A percentile compares a stretch with the other conserved stretches of the same genome.
Evolutionary conservation across 805 yeast species (phyloP).

Genomic region (Priceomyces fermenticarens): DNA sequence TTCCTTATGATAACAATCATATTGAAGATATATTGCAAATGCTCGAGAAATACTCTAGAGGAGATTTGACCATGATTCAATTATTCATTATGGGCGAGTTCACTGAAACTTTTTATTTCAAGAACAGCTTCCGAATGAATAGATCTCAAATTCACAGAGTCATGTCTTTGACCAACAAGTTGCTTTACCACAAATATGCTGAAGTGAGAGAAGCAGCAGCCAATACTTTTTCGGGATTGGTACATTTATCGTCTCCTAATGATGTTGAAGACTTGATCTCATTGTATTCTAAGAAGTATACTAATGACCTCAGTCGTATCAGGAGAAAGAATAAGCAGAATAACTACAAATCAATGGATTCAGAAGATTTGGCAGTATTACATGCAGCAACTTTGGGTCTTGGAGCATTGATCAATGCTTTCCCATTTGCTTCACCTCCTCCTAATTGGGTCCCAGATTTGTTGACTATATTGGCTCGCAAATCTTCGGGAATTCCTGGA

Average conservation of each 20-base stretch:
- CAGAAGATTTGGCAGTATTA: constrained; percentile 44
- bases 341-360: constrained; percentile 32
- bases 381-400: constrained; percentile 89
- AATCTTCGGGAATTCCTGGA: constrained; percentile 72
- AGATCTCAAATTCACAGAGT: constrained; percentile 46
- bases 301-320: constrained; percentile 36
- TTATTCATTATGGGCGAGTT: constrained; percentile 63
- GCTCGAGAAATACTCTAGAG: constrained; percentile 34
- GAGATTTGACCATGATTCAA: constrained; percentile 44
- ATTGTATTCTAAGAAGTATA: constrained; percentile 30
- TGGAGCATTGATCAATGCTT: constrained; percentile 85
- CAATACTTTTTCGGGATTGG: constrained; percentile 70
- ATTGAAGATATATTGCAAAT: constrained; percentile 30
- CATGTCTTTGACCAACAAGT: constrained; percentile 47
- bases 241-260: constrained; percentile 58
- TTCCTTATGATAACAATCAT: constrained; percentile 22
- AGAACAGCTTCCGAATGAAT: constrained; percentile 57
- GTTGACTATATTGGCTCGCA: constrained; percentile 64
- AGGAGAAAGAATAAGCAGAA: constrained; percentile 38
- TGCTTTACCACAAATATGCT: constrained; percentile 60
- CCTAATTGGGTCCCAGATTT: constrained; percentile 85
- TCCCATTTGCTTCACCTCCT: constrained; percentile 87
- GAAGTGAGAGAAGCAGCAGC: constrained; percentile 78
- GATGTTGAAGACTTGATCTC: constrained; percentile 42
- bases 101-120: constrained; percentile 67